Conservation (phyloP, 1,284 basidiomycete species). For the Volvariella volvacea region DNA sequence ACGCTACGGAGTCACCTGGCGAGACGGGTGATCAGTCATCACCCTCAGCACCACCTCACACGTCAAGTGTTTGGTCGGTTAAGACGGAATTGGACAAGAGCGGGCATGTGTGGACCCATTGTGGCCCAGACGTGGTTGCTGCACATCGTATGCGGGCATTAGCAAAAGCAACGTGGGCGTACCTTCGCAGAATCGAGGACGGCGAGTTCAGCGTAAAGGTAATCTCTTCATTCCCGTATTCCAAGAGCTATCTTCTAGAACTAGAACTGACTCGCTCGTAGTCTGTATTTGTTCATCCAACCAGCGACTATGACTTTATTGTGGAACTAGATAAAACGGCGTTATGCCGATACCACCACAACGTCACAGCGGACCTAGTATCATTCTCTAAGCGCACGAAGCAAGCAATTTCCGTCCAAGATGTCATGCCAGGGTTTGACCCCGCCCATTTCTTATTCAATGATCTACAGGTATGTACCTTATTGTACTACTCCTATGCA, state of each 20-base stretch:
- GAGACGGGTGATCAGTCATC: conserved; percentile 7
- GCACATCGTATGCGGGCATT: conserved; percentile 66
- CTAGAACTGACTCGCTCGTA: conserved; percentile 21
- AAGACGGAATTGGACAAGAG: conserved; percentile 74
- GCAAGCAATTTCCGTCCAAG: conserved; percentile 25
- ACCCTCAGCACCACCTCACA: neutral
- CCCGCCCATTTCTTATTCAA: conserved; percentile 64
- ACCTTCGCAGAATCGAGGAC: conserved; percentile 38
- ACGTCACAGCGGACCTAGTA: conserved; percentile 41
- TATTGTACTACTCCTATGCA: neutral
- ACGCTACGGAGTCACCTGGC: conserved; percentile 24
- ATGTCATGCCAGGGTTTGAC: conserved; percentile 70
- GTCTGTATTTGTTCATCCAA: conserved; percentile 81
- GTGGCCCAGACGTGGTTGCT: conserved; percentile 59
- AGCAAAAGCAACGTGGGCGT: conserved; percentile 65
- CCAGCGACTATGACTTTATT: conserved; percentile 81
- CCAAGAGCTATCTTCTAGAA: neutral
- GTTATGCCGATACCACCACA: conserved; percentile 72
- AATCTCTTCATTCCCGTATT: conserved; percentile 9
- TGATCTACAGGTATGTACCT: conserved; percentile 59
- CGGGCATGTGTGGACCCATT: conserved; percentile 72
- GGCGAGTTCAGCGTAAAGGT: conserved; percentile 50
- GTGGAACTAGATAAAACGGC: conserved; percentile 64
- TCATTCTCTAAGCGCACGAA: conserved; percentile 39
- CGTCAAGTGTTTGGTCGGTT: conserved; percentile 69